Base-by-base conservation (phyloP, 768 basidiomycete species). In the Phanerochaete sordida region DNA sequence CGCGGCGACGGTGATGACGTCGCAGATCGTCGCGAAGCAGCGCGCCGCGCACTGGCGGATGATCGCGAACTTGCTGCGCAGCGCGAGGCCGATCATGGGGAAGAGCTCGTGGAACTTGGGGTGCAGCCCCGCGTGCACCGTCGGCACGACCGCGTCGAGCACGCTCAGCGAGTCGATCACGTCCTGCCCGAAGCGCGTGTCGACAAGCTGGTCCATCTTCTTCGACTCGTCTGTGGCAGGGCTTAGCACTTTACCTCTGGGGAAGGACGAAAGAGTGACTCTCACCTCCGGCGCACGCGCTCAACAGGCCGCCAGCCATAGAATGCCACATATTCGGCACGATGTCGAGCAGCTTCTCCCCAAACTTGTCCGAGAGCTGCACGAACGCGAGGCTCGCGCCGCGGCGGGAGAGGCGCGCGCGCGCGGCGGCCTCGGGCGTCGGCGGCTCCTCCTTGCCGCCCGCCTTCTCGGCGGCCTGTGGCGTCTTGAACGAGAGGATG, bases 281-380 rank as follows among this genome's bases (percentile, higher is more conserved):
- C 84, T 46, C 70, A 94, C 94, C 86, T 35, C 79, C 71, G 44
- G 78, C 75, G 64, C 88, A 94, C 24, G 86, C 82, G 56, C 82
- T 84, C 47, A 89, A 65, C 37, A 97, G 70, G 24, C 91, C 87
- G 24, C 87, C 88, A 15, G 86, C 86, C 85, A 97, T 93, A 4
- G 91, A 93, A 51, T 90, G 86, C 95, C 96, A 98, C 81, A 98
- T 90, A 64, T 85, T 93, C 1, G 97, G 96, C n/a, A 98, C 84
- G 33, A 84, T 79, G 0, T 87, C 82, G 35, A 98, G 75, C 30
- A 98, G 76, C 15, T 74, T 75, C 1, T 84, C 70, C 0, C 91
- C 94, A 64, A 98, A 97, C 62, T 81, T 83, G 2, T 74, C 70
- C 1, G 94, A 93, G 30, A 99, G 75, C 61, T 91, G 79, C 51